Evolutionary conservation across 768 basidiomycete species (phyloP).

Genomic region (Russula virescens): DNA sequence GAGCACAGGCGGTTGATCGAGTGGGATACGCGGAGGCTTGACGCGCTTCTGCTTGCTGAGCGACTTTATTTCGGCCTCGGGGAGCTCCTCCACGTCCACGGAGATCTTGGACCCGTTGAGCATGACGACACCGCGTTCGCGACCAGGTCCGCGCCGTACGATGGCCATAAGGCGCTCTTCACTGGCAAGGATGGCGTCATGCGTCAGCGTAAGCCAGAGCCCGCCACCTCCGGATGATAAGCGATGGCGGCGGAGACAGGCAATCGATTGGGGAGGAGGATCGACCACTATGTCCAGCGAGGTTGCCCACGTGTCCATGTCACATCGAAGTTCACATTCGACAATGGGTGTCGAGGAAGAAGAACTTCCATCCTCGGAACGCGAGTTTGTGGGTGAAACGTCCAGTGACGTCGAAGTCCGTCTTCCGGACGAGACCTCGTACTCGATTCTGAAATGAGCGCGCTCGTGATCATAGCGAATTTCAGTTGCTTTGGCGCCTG

Average conservation of each 20-base stretch:
- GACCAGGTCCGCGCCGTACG: constrained; percentile 61
- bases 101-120: constrained; percentile 82
- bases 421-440: constrained; percentile 58
- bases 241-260: constrained; percentile 80
- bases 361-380: constrained; percentile 24
- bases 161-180: constrained; percentile 72
- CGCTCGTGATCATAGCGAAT: constrained; percentile 87
- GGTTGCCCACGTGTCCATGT: constrained; percentile 81
- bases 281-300: constrained; percentile 87
- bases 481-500: constrained; percentile 67
- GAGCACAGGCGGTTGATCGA: constrained; percentile 88
- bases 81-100: constrained; percentile 85
- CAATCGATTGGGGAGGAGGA: constrained; percentile 80
- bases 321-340: constrained; percentile 89
- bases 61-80: constrained; percentile 79
- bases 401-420: constrained; percentile 28
- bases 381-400: constrained; percentile 18
- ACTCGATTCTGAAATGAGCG: constrained; percentile 74
- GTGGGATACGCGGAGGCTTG: constrained; percentile 78
- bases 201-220: constrained; percentile 87
- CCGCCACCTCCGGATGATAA: constrained; percentile 86
- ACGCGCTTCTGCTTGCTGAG: constrained; percentile 80
- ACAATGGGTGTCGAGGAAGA: constrained; percentile 44
- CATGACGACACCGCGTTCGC: constrained; percentile 76
- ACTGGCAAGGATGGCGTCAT: constrained; percentile 71